phyloP scores from a whole-genome alignment of 495 filamentous ascomycete genomes.

The Penicillium cosmopolitanum region DNA sequence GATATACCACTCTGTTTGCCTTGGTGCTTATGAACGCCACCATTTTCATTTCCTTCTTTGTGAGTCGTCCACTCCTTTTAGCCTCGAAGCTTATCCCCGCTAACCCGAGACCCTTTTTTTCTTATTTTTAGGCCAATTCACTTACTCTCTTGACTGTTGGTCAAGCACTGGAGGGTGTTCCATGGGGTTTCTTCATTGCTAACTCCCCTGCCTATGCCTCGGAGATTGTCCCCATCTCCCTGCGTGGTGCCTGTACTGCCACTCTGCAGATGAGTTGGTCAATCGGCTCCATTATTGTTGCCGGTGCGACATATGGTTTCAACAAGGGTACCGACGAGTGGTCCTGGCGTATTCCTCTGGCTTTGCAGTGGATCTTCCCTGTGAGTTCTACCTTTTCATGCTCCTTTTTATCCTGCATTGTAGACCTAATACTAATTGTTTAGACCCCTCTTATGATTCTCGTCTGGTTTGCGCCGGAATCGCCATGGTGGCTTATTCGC shows the following conservation, averaged over 20 bases:
- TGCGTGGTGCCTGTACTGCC: conserved; percentile 67
- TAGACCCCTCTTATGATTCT: conserved; percentile 64
- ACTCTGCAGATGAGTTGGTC: conserved; percentile 78
- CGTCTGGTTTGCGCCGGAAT: conserved; percentile 67
- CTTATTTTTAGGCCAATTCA: conserved; percentile 46
- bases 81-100: conserved; percentile 2
- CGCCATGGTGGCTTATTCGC: conserved; percentile 60
- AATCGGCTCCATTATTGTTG: conserved; percentile 68
- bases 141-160: conserved; percentile 64
- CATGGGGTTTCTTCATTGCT: conserved; percentile 77
- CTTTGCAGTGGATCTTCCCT: conserved; percentile 82
- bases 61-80: conserved; percentile 18
- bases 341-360: conserved; percentile 63
- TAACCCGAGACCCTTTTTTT: neutral
- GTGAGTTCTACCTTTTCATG: conserved; percentile 12
- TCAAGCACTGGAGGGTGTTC: conserved; percentile 71
- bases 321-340: conserved; percentile 53
- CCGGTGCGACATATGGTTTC: conserved; percentile 65
- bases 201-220: conserved; percentile 72
- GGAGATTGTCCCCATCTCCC: conserved; percentile 67
- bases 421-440: neutral
- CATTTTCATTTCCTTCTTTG: conserved; percentile 71
- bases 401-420: neutral
- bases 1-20: conserved; percentile 65
- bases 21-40: conserved; percentile 62